phyloP scores from a whole-genome alignment of 2,329 filamentous ascomycete species.

The Aspergillus costaricaensis region DNA sequence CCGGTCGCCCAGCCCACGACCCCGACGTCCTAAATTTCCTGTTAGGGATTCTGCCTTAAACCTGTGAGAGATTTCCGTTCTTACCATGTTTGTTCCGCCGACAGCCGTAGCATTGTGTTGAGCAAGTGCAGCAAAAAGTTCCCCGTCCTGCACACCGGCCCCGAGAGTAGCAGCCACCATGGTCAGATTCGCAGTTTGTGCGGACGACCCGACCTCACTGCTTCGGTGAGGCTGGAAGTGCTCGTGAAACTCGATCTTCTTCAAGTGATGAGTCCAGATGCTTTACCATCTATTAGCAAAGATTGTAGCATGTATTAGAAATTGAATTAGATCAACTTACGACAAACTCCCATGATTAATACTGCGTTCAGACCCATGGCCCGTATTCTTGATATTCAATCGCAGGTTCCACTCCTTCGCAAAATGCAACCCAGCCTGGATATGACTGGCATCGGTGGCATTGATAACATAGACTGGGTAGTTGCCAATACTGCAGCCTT shows the following conservation, averaged over 20 bases:
- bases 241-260: neutral
- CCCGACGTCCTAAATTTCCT: neutral
- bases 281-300: neutral
- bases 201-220: neutral
- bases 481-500: neutral
- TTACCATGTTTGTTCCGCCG: neutral
- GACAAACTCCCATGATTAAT: neutral
- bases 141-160: neutral
- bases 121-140: neutral
- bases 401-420: neutral
- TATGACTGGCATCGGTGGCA: neutral
- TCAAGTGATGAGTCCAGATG: neutral
- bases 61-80: fast-evolving
- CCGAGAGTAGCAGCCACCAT: neutral
- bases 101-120: neutral
- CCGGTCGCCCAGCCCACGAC: neutral
- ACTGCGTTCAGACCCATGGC: neutral
- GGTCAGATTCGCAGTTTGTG: neutral
- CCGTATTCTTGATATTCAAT: neutral
- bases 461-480: neutral
- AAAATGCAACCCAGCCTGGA: neutral
- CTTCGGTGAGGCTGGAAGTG: neutral
- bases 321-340: neutral
- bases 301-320: neutral
- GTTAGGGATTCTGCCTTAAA: no score